phyloP scores from a whole-genome alignment of 371 early-diverging fungal species.

The Mortierella polycephala region DNA sequence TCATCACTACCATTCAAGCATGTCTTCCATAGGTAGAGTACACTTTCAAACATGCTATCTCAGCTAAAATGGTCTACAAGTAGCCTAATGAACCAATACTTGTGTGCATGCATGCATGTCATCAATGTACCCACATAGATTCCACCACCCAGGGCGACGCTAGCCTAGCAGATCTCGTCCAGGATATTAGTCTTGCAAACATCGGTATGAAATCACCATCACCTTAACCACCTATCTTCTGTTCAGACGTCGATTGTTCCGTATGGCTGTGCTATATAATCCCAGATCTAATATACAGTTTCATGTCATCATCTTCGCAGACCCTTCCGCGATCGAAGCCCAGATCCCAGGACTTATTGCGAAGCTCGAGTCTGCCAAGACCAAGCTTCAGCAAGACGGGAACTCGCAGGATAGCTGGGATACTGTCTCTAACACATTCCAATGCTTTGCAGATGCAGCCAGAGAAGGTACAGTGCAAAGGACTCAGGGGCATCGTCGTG shows the following conservation, averaged over 20 bases:
- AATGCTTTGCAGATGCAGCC: conserved; percentile 51
- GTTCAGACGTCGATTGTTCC: neutral
- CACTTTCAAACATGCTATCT: no score
- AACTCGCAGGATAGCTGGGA: conserved; percentile 32
- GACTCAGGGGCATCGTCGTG: no score
- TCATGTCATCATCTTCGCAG: neutral
- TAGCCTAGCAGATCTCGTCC: conserved; percentile 23
- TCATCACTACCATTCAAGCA: no score
- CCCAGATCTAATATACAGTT: conserved; percentile 2
- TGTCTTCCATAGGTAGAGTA: no score
- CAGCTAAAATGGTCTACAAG: no score
- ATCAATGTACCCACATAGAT: conserved; percentile 6
- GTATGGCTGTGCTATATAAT: no score
- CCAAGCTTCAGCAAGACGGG: conserved; percentile 2
- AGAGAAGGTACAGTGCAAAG: conserved; percentile 32
- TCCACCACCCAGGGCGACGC: conserved; percentile 31
- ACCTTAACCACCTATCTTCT: neutral
- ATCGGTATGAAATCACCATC: conserved; percentile 4
- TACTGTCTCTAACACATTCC: conserved; percentile 34
- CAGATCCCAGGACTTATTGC: conserved; percentile 17
- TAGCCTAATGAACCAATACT: no score
- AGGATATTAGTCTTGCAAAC: conserved; percentile 26
- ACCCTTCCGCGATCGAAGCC: conserved; percentile 18
- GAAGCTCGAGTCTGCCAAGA: conserved; percentile 26
- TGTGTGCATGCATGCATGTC: no score